Percentiles rank a stretch among this genome's conserved stretches.
These are phyloP conservation scores for Aspergillus transmontanensis DNA, from an alignment of 2,329 filamentous ascomycete species.

Conservation along the genomic window DNA sequence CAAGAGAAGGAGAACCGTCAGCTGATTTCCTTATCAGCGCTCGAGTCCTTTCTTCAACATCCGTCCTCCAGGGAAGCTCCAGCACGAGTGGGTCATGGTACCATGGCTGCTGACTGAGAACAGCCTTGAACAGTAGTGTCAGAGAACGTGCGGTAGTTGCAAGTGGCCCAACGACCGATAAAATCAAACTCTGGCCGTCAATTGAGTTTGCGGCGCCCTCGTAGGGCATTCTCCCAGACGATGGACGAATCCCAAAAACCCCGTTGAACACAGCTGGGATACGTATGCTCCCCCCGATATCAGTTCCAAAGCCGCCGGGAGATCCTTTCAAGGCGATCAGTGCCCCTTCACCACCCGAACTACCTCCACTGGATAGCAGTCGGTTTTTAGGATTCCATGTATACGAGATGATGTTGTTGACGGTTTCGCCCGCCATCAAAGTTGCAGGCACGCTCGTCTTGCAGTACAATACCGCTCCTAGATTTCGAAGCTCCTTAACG, in stretches of 20 bases:
- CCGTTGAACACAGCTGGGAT: slow-evolving; percentile 64
- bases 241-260: slow-evolving; percentile 59
- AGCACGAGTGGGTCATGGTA: slow-evolving; percentile 65
- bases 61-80: slow-evolving; percentile 66
- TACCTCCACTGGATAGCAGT: slow-evolving; percentile 57
- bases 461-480: slow-evolving; percentile 59
- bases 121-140: slow-evolving; percentile 56
- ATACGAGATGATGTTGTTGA: slow-evolving; percentile 63
- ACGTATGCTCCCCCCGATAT: slow-evolving; percentile 59
- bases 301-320: slow-evolving; percentile 61
- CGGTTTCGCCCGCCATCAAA: slow-evolving; percentile 60
- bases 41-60: slow-evolving; percentile 39
- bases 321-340: slow-evolving; percentile 57
- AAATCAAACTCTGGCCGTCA: slow-evolving; percentile 65
- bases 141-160: slow-evolving; percentile 58
- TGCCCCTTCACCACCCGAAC: slow-evolving; percentile 62
- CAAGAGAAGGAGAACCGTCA: slow-evolving; percentile 42
- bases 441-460: slow-evolving; percentile 61
- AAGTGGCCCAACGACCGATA: slow-evolving; percentile 66
- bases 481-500: slow-evolving; percentile 55
- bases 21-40: slow-evolving; percentile 43
- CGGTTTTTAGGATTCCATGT: slow-evolving; percentile 61
- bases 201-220: slow-evolving; percentile 64
- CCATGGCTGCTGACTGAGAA: slow-evolving; percentile 66
- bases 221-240: slow-evolving; percentile 56